Evolutionary conservation across 2,329 filamentous ascomycete genomes (phyloP).

Genomic region (Ceratocystis albifundus): DNA sequence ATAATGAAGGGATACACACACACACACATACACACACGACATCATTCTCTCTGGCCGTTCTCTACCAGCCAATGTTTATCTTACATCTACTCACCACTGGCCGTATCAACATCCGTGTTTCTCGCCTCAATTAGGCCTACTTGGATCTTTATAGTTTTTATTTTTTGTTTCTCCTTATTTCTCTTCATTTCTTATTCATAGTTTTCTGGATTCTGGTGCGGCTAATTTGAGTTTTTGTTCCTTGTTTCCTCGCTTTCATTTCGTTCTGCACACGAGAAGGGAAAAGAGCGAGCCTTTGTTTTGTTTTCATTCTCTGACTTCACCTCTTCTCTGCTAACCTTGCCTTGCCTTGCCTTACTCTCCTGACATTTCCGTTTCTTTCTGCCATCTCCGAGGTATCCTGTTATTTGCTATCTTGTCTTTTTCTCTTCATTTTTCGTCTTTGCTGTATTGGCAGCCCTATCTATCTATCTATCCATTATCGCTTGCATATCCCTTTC

Average conservation of each 20-base stretch:
- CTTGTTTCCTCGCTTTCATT: neutral
- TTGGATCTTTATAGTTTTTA: neutral
- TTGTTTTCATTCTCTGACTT: neutral
- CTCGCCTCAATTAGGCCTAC: neutral
- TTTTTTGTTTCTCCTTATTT: neutral
- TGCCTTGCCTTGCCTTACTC: no score
- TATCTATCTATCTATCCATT: no score
- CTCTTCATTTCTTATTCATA: neutral
- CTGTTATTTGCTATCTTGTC: neutral
- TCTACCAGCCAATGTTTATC: no score
- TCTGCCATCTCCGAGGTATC: neutral
- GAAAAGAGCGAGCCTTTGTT: neutral
- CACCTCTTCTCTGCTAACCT: neutral
- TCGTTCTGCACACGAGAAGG: no score
- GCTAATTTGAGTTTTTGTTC: slow-evolving; percentile 1
- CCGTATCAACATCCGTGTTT: neutral
- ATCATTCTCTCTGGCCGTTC: neutral
- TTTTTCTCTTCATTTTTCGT: neutral
- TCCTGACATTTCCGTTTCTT: neutral
- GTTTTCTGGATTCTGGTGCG: slow-evolving; percentile 6
- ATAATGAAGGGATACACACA: neutral
- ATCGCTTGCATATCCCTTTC: neutral
- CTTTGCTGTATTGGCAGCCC: neutral
- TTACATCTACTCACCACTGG: no score
- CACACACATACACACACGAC: neutral